These are phyloP conservation scores for Mycena amicta DNA, from an alignment of 768 basidiomycete genomes.

Conservation along the genomic window DNA sequence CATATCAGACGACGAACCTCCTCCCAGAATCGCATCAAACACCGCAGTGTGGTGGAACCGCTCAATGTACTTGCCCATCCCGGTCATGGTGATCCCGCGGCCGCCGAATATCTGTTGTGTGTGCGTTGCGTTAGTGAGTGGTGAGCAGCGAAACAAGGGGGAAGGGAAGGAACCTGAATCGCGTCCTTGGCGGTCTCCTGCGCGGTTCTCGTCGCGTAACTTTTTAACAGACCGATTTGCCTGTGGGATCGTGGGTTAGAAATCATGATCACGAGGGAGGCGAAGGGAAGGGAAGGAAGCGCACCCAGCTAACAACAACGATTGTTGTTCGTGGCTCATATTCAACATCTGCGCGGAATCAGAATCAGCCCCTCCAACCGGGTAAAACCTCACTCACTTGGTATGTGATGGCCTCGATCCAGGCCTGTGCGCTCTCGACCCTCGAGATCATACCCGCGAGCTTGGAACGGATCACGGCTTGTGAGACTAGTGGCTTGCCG, in stretches of 20 bases:
- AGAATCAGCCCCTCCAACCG: slow-evolving; percentile 21
- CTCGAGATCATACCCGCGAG: slow-evolving; percentile 80
- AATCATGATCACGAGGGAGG: background rate
- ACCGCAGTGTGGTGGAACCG: slow-evolving; percentile 41
- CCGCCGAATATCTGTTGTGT: slow-evolving; percentile 59
- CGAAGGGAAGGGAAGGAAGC: background rate
- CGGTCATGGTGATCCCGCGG: slow-evolving; percentile 77
- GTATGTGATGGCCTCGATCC: slow-evolving; percentile 26
- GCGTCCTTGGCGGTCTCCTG: slow-evolving; percentile 51
- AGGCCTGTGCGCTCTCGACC: slow-evolving; percentile 78
- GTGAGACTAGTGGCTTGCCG: slow-evolving; percentile 66
- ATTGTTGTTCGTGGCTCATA: slow-evolving; percentile 81
- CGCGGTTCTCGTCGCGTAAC: background rate
- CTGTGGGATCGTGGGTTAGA: too few relatives aligned
- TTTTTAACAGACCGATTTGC: slow-evolving; percentile 17
- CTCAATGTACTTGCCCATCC: slow-evolving; percentile 65
- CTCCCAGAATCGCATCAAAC: slow-evolving; percentile 34
- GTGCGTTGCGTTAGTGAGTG: background rate
- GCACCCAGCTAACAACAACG: slow-evolving; percentile 25
- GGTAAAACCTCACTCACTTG: slow-evolving; percentile 77
- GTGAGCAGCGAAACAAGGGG: background rate
- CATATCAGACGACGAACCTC: too few relatives aligned
- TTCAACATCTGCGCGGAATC: slow-evolving; percentile 78
- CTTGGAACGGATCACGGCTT: slow-evolving; percentile 77
- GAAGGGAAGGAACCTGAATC: slow-evolving; percentile 35